These are phyloP conservation scores for Rutidosis leptorrhynchoides DNA, from an alignment of 129 eudicot species.

Conservation along the genomic window DNA sequence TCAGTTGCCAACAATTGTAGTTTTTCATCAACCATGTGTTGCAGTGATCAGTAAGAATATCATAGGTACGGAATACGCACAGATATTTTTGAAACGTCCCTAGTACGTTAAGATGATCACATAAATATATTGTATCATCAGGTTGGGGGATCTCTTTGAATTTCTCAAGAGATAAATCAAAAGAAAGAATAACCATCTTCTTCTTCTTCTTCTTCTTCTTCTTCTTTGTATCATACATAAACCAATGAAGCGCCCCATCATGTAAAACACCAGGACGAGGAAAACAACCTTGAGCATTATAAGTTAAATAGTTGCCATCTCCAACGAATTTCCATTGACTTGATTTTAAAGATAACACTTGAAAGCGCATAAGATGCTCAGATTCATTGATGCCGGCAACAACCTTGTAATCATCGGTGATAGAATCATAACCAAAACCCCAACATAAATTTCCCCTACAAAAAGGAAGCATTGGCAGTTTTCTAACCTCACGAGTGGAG, in stretches of 20 bases:
- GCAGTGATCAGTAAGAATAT: background rate
- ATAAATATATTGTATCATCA: background rate
- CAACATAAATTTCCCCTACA: background rate
- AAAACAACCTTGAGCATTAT: background rate
- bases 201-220: too few relatives aligned
- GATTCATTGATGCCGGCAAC: too few relatives aligned
- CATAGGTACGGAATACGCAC: background rate
- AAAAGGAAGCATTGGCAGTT: background rate
- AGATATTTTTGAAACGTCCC: background rate
- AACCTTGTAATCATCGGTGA: too few relatives aligned
- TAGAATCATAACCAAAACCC: slow-evolving; percentile 9
- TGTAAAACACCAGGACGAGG: background rate
- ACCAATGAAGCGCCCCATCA: too few relatives aligned
- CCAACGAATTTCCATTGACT: too few relatives aligned
- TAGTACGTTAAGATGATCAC: background rate
- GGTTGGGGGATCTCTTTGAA: slow-evolving; percentile 3
- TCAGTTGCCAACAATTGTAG: background rate
- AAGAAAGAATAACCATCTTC: too few relatives aligned
- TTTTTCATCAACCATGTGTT: background rate
- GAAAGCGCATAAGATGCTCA: too few relatives aligned
- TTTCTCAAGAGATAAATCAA: too few relatives aligned
- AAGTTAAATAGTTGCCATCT: background rate
- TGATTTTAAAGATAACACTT: too few relatives aligned
- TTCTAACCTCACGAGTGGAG: background rate
- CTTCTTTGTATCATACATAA: too few relatives aligned